Conservation (phyloP, 176 grass and related monocot species). For the Puya raimondii region DNA sequence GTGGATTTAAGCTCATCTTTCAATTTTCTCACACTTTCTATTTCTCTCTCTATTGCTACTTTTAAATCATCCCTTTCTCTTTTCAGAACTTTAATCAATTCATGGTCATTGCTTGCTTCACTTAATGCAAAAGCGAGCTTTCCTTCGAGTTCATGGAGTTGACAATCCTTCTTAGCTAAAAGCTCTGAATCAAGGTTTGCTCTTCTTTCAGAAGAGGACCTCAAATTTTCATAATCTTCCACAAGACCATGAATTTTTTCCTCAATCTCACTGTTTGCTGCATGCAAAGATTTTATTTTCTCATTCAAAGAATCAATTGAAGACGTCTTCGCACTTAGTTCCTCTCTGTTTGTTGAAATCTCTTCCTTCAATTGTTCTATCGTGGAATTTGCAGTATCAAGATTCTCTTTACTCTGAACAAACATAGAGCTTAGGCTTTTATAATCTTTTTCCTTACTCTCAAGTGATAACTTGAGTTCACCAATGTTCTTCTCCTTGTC, state of each 20-base stretch:
- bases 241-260: conserved; percentile 45
- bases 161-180: conserved; percentile 54
- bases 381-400: conserved; percentile 55
- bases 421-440: conserved; percentile 35
- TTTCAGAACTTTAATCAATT: conserved; percentile 52
- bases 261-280: conserved; percentile 54
- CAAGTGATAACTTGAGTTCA: conserved; percentile 58
- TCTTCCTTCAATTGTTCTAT: conserved; percentile 63
- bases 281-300: conserved; percentile 42
- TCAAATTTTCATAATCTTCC: conserved; percentile 52
- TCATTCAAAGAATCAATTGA: conserved; percentile 62
- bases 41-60: conserved; percentile 55
- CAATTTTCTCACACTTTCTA: conserved; percentile 32
- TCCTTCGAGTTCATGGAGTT: conserved; percentile 53
- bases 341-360: conserved; percentile 38
- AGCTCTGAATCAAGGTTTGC: conserved; percentile 38
- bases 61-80: conserved; percentile 49
- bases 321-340: conserved; percentile 51
- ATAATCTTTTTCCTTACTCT: conserved; percentile 58
- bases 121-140: conserved; percentile 59
- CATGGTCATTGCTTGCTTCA: conserved; percentile 47
- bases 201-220: conserved; percentile 50
- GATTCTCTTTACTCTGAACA: conserved; percentile 42
- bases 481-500: conserved; percentile 52
- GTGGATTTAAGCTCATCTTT: conserved; percentile 49